Conservation (phyloP, 805 yeast genomes). For the Ogataea pini region DNA sequence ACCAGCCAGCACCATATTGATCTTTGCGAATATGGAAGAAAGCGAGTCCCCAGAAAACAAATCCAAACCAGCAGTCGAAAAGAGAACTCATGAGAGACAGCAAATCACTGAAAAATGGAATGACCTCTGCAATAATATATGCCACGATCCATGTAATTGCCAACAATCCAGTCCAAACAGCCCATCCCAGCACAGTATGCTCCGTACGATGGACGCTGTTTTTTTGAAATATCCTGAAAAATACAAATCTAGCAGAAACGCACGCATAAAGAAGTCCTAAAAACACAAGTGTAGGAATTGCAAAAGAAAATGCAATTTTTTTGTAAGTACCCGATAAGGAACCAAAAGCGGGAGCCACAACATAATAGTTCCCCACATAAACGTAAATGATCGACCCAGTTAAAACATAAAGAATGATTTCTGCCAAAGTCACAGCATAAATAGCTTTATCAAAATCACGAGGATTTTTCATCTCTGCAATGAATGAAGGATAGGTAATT, state of each 20-base stretch:
- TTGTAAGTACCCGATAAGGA: constrained; percentile 47
- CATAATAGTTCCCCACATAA: constrained; percentile 54
- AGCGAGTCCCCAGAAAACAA: constrained; percentile 64
- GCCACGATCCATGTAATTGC: constrained; percentile 50
- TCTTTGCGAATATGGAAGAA: constrained; percentile 46
- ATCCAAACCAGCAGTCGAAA: constrained; percentile 68
- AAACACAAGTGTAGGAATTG: constrained; percentile 58
- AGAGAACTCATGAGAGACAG: constrained; percentile 59
- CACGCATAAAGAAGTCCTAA: constrained; percentile 57
- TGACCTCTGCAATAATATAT: constrained; percentile 60
- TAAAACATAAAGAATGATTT: constrained; percentile 49
- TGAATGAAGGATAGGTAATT: constrained; percentile 62
- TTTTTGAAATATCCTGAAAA: constrained; percentile 45
- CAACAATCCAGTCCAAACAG: constrained; percentile 48
- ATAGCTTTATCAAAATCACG: constrained; percentile 58
- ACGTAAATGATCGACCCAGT: constrained; percentile 63
- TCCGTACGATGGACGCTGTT: constrained; percentile 44
- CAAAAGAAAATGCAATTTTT: constrained; percentile 59
- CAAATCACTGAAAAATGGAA: constrained; percentile 63
- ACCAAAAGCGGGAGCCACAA: constrained; percentile 63
- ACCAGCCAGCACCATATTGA: constrained; percentile 31
- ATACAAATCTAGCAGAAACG: constrained; percentile 54
- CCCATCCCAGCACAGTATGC: constrained; percentile 56
- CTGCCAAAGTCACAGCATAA: constrained; percentile 50
- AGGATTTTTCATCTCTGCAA: constrained; percentile 59